Evolutionary conservation across 345 rosid genomes (phyloP).

Genomic region (Aethionema arabicum): DNA sequence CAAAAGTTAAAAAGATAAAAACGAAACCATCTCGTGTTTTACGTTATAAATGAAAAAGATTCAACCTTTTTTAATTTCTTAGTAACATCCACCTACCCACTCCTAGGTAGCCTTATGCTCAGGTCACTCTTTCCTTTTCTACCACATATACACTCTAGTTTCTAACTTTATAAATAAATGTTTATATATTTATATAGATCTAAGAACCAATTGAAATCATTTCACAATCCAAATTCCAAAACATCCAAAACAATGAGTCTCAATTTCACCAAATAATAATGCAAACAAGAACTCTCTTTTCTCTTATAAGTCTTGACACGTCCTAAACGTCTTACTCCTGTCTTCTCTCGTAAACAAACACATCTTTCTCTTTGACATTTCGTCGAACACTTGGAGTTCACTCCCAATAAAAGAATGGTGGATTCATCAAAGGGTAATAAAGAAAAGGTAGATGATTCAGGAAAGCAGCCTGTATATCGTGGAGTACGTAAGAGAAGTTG

Average conservation of each 20-base stretch:
- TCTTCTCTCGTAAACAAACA: neutral
- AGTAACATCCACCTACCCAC: conserved; percentile 23
- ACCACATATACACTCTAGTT: conserved; percentile 2
- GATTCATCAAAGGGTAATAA: conserved; percentile 18
- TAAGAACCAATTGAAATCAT: conserved; percentile 7
- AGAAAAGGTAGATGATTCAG: conserved; percentile 28
- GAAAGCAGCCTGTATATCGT: conserved; percentile 60
- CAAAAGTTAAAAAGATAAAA: conserved; percentile 8
- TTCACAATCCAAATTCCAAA: conserved; percentile 19
- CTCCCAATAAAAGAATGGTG: conserved; percentile 20
- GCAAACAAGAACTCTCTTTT: conserved; percentile 35
- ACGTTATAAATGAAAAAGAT: conserved; percentile 20
- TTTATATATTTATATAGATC: neutral
- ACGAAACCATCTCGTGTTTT: conserved; percentile 22
- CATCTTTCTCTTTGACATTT: neutral
- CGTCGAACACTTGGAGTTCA: conserved; percentile 21
- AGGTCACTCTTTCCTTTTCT: neutral
- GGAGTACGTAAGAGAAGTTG: conserved; percentile 92
- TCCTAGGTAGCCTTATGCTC: conserved; percentile 19
- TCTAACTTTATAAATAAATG: neutral
- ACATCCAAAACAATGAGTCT: conserved; percentile 24
- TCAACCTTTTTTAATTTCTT: neutral
- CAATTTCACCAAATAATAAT: conserved; percentile 22
- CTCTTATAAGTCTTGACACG: conserved; percentile 18
- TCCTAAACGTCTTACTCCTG: conserved; percentile 8